phyloP scores from a whole-genome alignment of 2,329 filamentous ascomycete genomes.

The Plectosphaerella cucumerina region DNA sequence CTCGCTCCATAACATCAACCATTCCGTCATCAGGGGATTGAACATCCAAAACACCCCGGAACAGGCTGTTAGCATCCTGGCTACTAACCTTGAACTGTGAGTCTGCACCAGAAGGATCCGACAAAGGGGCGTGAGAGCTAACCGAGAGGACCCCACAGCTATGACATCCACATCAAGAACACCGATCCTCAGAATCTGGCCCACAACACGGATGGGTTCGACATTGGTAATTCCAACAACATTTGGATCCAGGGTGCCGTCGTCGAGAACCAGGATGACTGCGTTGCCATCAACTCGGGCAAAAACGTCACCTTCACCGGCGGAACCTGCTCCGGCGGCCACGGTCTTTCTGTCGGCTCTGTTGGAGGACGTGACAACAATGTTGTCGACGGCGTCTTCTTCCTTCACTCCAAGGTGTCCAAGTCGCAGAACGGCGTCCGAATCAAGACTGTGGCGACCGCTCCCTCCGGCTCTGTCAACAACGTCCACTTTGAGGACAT shows the following conservation, averaged over 20 bases:
- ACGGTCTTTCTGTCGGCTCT: conserved; percentile 37
- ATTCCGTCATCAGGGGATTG: conserved; percentile 31
- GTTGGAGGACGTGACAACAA: conserved; percentile 47
- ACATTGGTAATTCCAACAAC: conserved; percentile 44
- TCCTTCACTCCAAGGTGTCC: conserved; percentile 42
- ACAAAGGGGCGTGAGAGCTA: background rate
- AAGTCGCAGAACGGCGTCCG: conserved; percentile 49
- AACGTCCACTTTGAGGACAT: conserved; percentile 40
- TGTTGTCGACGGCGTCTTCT: conserved; percentile 45
- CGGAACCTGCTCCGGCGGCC: conserved; percentile 38
- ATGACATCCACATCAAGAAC: conserved; percentile 33
- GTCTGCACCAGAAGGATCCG: conserved; percentile 20
- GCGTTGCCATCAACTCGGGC: conserved; percentile 53
- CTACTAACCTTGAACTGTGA: conserved; percentile 23
- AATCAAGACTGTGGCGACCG: conserved; percentile 44
- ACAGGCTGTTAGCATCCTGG: conserved; percentile 35
- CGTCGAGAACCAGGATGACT: conserved; percentile 60
- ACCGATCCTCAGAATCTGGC: conserved; percentile 24
- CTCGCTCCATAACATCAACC: conserved; percentile 34
- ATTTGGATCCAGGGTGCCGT: conserved; percentile 47
- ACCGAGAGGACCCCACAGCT: conserved; percentile 13
- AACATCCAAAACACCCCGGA: conserved; percentile 37
- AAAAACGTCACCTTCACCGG: conserved; percentile 41
- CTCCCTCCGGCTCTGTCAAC: conserved; percentile 36
- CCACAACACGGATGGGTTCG: conserved; percentile 57